Evolutionary conservation across 257 asterid species (phyloP).

Genomic region (Plantago major): DNA sequence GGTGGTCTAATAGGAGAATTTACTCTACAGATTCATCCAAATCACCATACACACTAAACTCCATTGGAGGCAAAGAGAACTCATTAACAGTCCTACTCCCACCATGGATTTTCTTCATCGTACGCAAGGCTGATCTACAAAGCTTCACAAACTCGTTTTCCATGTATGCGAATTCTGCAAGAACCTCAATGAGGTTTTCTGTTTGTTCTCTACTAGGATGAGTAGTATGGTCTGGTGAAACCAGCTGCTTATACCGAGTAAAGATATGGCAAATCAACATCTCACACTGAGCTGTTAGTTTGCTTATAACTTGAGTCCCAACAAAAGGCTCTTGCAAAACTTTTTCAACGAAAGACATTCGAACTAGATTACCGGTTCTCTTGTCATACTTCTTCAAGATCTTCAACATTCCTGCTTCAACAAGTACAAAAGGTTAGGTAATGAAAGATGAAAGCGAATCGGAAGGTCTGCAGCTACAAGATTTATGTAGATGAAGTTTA

Average conservation of each 20-base stretch:
- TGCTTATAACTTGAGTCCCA: too few relatives aligned
- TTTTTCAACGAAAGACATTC: background rate
- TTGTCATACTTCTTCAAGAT: too few relatives aligned
- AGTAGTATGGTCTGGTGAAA: too few relatives aligned
- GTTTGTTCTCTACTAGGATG: too few relatives aligned
- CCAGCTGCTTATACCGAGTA: conserved; percentile 14
- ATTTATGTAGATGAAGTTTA: too few relatives aligned
- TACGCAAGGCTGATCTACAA: conserved; percentile 32
- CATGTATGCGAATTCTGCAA: conserved; percentile 15
- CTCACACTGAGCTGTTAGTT: too few relatives aligned
- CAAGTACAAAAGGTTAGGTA: background rate
- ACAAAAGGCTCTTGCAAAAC: background rate
- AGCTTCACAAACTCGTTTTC: conserved; percentile 34
- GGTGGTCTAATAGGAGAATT: conserved; percentile 25
- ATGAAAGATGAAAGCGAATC: background rate
- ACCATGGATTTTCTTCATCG: conserved; percentile 34
- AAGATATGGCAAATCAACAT: conserved; percentile 25
- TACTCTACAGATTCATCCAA: conserved; percentile 26
- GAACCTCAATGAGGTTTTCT: too few relatives aligned
- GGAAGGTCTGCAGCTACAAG: too few relatives aligned
- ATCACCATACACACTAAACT: conserved; percentile 7
- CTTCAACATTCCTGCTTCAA: background rate
- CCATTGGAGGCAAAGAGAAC: conserved; percentile 42
- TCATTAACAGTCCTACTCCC: conserved; percentile 37
- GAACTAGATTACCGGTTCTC: too few relatives aligned